Percentiles rank a stretch among this genome's conserved stretches.
Conservation (phyloP, 208 protist species). For the Trypanosoma conorhini region DNA sequence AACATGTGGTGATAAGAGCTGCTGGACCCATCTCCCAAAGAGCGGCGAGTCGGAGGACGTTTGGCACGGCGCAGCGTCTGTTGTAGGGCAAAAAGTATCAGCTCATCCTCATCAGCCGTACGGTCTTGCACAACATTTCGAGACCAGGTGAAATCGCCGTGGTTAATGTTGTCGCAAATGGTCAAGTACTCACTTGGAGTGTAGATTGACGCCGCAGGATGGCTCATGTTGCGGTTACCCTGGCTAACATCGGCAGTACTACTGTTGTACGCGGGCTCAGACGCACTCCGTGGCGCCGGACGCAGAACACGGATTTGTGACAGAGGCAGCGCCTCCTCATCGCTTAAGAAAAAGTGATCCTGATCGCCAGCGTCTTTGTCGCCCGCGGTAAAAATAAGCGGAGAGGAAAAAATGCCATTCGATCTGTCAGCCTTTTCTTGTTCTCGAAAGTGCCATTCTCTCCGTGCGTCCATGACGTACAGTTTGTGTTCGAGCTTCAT, state of each 20-base stretch:
- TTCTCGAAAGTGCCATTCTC: constrained; percentile 75
- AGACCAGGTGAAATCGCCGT: constrained; percentile 48
- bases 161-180: constrained; percentile 64
- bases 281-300: constrained; percentile 2
- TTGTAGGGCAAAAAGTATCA: constrained; percentile 49
- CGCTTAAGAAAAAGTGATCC: not conserved
- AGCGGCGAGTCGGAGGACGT: constrained; percentile 31
- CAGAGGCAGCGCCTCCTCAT: constrained; percentile 12
- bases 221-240: not conserved
- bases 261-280: not conserved
- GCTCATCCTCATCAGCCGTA: constrained; percentile 44
- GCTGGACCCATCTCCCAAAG: not conserved
- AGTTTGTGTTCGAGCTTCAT: constrained; percentile 63
- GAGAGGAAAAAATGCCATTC: constrained; percentile 25
- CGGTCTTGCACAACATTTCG: constrained; percentile 38
- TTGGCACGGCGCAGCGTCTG: constrained; percentile 70
- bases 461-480: constrained; percentile 68
- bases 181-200: constrained; percentile 58
- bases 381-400: constrained; percentile 11
- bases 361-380: not conserved
- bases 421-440: constrained; percentile 5
- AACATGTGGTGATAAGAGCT: constrained; percentile 18
- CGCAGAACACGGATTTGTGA: constrained; percentile 22
- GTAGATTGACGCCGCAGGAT: not conserved
- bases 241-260: not conserved